phyloP scores from a whole-genome alignment of 2,329 filamentous ascomycete genomes.

The Didymella pomorum region DNA sequence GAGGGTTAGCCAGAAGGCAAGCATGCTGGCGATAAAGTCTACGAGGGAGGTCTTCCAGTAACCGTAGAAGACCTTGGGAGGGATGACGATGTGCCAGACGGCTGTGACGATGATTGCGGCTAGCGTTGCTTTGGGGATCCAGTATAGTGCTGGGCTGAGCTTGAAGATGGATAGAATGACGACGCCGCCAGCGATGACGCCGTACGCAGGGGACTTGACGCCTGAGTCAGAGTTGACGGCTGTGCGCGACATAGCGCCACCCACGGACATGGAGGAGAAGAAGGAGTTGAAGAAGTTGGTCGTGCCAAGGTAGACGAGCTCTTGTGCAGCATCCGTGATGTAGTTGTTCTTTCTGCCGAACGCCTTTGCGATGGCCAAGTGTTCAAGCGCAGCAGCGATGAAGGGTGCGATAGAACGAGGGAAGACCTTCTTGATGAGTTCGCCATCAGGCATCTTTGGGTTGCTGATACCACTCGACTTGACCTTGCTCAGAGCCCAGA shows the following conservation, averaged over 20 bases:
- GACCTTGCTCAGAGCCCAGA: conserved; percentile 68
- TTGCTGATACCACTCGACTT: conserved; percentile 62
- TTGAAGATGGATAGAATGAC: conserved; percentile 70
- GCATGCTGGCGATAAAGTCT: conserved; percentile 70
- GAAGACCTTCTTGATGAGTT: conserved; percentile 63
- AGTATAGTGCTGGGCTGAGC: conserved; percentile 68
- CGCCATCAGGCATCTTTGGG: conserved; percentile 58
- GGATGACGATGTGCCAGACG: conserved; percentile 68
- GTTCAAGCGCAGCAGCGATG: conserved; percentile 68
- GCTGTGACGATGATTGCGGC: conserved; percentile 73
- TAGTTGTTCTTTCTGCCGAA: conserved; percentile 71
- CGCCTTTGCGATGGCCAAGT: conserved; percentile 70
- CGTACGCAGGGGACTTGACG: conserved; percentile 68
- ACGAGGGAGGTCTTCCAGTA: conserved; percentile 72
- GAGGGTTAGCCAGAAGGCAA: conserved; percentile 70
- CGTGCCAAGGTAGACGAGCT: conserved; percentile 69
- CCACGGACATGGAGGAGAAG: conserved; percentile 70
- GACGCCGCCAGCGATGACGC: conserved; percentile 67
- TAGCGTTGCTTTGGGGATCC: conserved; percentile 72
- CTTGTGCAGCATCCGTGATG: conserved; percentile 69
- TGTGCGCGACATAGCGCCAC: conserved; percentile 72
- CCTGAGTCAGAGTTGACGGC: conserved; percentile 72
- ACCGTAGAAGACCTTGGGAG: conserved; percentile 66
- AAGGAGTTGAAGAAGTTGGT: conserved; percentile 71
- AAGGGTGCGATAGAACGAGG: conserved; percentile 67